Evolutionary conservation across 2,329 filamentous ascomycete genomes (phyloP).

Genomic region (Pseudopithomyces chartarum): DNA sequence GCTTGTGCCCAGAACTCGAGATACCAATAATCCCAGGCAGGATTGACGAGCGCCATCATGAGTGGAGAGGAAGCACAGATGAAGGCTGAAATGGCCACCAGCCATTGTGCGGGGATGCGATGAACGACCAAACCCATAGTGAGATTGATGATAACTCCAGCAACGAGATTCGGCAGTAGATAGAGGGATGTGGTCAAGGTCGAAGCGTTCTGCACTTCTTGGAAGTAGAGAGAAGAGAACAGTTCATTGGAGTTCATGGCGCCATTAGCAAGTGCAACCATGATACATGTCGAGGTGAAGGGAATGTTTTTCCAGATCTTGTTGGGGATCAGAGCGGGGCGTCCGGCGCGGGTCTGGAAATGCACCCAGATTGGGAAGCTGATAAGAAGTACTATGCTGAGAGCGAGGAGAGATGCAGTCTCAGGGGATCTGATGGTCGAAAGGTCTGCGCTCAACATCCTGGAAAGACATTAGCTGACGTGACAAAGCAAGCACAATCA

Average conservation of each 20-base stretch:
- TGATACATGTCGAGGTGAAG: constrained; percentile 62
- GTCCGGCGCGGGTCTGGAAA: constrained; percentile 20
- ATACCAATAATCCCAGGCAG: constrained; percentile 59
- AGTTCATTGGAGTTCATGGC: constrained; percentile 46
- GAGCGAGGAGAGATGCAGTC: constrained; percentile 26
- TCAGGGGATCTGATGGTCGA: constrained; percentile 24
- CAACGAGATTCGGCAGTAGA: constrained; percentile 48
- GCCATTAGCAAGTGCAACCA: constrained; percentile 42
- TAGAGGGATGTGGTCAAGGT: constrained; percentile 45
- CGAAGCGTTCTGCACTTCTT: constrained; percentile 44
- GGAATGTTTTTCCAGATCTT: constrained; percentile 59
- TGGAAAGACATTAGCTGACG: constrained; percentile 38
- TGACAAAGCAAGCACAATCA: background rate
- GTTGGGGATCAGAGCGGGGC: constrained; percentile 34
- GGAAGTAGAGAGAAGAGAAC: constrained; percentile 52
- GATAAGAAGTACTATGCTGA: constrained; percentile 29
- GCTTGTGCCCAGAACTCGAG: constrained; percentile 51
- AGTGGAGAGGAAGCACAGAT: constrained; percentile 55
- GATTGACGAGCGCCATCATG: constrained; percentile 60
- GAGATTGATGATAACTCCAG: constrained; percentile 50
- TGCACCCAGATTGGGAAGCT: constrained; percentile 42
- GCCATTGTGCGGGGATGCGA: constrained; percentile 42
- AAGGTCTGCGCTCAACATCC: constrained; percentile 31
- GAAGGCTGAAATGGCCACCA: constrained; percentile 49
- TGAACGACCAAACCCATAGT: constrained; percentile 54